phyloP scores from a whole-genome alignment of 495 filamentous ascomycete species.

The Staphylotrichum longicolle region DNA sequence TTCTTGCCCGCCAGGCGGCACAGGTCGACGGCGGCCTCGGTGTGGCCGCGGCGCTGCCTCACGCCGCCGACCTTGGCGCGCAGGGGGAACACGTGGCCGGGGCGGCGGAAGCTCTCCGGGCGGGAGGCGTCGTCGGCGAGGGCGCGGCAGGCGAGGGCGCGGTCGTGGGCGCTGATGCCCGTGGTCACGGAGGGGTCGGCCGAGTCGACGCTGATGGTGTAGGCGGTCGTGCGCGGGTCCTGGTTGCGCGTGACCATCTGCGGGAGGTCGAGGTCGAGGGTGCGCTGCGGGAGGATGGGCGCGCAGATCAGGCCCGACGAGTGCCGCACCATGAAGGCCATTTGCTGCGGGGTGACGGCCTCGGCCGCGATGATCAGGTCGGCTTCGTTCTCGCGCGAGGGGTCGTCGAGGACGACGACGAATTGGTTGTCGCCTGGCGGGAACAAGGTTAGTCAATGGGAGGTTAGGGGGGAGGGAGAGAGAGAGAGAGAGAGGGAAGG shows the following conservation, averaged over 20 bases:
- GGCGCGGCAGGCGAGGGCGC: slow-evolving; percentile 74
- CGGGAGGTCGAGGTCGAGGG: slow-evolving; percentile 68
- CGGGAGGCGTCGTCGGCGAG: slow-evolving; percentile 66
- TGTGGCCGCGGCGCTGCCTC: slow-evolving; percentile 75
- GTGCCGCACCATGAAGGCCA: slow-evolving; percentile 92
- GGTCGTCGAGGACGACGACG: slow-evolving; percentile 89
- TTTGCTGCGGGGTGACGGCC: slow-evolving; percentile 79
- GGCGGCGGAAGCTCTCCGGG: slow-evolving; percentile 66
- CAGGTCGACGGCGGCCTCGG: slow-evolving; percentile 87
- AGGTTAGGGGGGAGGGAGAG: slow-evolving; percentile 4
- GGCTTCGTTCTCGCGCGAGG: slow-evolving; percentile 92
- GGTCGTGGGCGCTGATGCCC: slow-evolving; percentile 85
- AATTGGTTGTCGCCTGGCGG: slow-evolving; percentile 78
- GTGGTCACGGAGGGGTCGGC: slow-evolving; percentile 71
- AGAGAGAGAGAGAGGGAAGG: slow-evolving; percentile 10
- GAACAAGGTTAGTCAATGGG: slow-evolving; percentile 12
- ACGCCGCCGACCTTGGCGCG: slow-evolving; percentile 79
- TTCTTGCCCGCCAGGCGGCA: slow-evolving; percentile 74
- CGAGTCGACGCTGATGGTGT: slow-evolving; percentile 84
- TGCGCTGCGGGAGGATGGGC: slow-evolving; percentile 67
- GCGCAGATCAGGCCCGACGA: slow-evolving; percentile 89
- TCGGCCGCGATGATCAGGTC: slow-evolving; percentile 94
- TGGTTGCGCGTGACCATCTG: slow-evolving; percentile 83
- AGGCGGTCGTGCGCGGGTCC: slow-evolving; percentile 88
- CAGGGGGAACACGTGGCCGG: slow-evolving; percentile 89